Conservation (phyloP, 495 filamentous ascomycete species). For the Staphylotrichum longicolle region DNA sequence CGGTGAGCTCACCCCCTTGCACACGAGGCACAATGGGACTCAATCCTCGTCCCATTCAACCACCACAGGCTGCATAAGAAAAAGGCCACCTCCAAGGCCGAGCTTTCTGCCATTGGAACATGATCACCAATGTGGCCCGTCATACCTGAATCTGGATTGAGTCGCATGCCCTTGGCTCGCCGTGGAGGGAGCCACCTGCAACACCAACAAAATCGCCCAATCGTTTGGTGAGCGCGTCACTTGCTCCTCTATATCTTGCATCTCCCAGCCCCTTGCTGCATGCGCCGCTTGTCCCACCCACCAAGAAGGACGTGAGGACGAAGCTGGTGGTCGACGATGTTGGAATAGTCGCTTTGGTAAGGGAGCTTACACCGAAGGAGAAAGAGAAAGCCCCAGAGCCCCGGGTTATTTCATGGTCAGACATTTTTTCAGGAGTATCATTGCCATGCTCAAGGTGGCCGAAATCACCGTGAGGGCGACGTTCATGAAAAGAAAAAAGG, state of each 20-base stretch:
- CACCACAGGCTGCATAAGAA: neutral
- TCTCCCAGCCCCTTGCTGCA: slow-evolving; percentile 10
- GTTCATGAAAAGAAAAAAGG: too few relatives aligned
- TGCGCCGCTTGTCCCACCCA: slow-evolving; percentile 15
- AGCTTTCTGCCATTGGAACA: neutral
- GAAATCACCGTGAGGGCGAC: too few relatives aligned
- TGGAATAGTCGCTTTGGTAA: too few relatives aligned
- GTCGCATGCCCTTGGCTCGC: neutral
- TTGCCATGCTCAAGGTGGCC: too few relatives aligned
- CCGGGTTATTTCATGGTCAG: too few relatives aligned
- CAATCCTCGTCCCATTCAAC: neutral
- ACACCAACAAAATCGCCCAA: slow-evolving; percentile 2
- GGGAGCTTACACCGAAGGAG: too few relatives aligned
- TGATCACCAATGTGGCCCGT: slow-evolving; percentile 1
- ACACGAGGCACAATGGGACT: neutral
- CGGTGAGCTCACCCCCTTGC: slow-evolving; percentile 13
- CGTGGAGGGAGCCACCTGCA: neutral
- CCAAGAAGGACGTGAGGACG: neutral
- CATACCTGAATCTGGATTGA: slow-evolving; percentile 8
- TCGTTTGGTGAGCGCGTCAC: slow-evolving; percentile 4
- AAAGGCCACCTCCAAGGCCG: too few relatives aligned
- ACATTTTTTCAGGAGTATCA: too few relatives aligned
- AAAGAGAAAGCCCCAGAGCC: too few relatives aligned
- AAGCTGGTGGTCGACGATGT: too few relatives aligned
- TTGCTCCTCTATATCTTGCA: slow-evolving; percentile 8